Percentiles rank a stretch among this genome's conserved stretches.
Conservation (phyloP, 1,284 basidiomycete genomes). For the Ustilago hordei region DNA sequence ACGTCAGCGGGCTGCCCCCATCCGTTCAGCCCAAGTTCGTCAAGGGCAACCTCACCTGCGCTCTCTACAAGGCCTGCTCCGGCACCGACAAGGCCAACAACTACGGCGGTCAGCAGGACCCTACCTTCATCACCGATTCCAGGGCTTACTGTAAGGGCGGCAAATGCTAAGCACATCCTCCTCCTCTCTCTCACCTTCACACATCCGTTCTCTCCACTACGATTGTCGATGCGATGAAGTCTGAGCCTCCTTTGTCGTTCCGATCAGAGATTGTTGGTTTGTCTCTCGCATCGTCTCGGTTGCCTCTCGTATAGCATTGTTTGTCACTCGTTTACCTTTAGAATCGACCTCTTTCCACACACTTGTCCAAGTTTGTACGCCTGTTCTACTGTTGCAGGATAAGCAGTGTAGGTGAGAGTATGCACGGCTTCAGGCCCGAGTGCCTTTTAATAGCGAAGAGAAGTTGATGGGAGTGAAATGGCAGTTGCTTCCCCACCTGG, state of each 20-base stretch:
- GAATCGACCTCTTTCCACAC: background rate
- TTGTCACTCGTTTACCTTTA: background rate
- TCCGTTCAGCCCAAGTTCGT: too few species aligned
- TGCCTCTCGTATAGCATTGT: background rate
- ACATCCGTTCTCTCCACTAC: too few species aligned
- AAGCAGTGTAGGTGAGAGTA: too few species aligned
- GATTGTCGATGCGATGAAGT: background rate
- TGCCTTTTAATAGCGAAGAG: background rate
- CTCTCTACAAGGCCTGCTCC: constrained; percentile 46
- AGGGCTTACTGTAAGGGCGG: constrained; percentile 47
- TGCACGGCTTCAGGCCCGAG: background rate
- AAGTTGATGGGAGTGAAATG: background rate
- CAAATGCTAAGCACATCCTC: constrained; percentile 1
- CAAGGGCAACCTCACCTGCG: constrained; percentile 33
- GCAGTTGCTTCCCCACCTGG: background rate
- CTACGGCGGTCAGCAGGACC: constrained; percentile 55
- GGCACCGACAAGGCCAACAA: constrained; percentile 36
- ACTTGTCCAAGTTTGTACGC: too few species aligned
- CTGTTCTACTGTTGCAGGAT: too few species aligned
- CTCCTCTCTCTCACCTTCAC: background rate
- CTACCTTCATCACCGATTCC: constrained; percentile 46
- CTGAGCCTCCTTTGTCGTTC: constrained; percentile 7
- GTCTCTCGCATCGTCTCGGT: background rate
- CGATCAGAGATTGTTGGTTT: constrained; percentile 13
- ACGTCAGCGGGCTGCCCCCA: too few species aligned